These are phyloP conservation scores for Peziza echinospora DNA, from an alignment of 495 filamentous ascomycete genomes.

Conservation along the genomic window DNA sequence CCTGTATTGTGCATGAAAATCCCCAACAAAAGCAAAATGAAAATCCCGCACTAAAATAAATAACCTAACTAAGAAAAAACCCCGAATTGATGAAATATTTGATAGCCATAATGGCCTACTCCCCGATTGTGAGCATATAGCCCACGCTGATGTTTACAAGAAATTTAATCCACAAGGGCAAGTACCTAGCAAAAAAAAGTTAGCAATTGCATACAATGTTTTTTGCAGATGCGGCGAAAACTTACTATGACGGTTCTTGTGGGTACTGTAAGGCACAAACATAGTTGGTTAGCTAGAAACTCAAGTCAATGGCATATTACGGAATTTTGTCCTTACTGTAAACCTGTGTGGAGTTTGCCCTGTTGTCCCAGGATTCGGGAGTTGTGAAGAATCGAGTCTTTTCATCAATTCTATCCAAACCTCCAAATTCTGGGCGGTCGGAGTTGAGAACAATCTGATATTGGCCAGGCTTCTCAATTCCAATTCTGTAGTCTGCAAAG, in stretches of 20 bases:
- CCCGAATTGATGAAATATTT: too few species aligned
- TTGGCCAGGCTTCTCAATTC: constrained; percentile 61
- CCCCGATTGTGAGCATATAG: too few species aligned
- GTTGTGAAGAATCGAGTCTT: constrained; percentile 77
- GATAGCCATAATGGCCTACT: too few species aligned
- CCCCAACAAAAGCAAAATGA: constrained; percentile 5
- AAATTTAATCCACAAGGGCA: too few species aligned
- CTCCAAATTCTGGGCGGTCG: constrained; percentile 58
- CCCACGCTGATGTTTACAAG: too few species aligned
- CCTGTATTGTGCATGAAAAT: neutral
- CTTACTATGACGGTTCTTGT: too few species aligned
- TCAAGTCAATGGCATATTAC: too few species aligned
- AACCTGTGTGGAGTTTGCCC: constrained; percentile 75
- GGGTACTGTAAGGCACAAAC: too few species aligned
- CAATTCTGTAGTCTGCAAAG: constrained; percentile 82
- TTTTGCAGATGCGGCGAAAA: too few species aligned
- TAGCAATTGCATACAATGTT: too few species aligned
- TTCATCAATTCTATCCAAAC: constrained; percentile 52
- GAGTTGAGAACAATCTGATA: constrained; percentile 76
- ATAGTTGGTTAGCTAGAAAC: too few species aligned
- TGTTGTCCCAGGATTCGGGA: constrained; percentile 64
- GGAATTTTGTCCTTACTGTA: constrained; percentile 33
- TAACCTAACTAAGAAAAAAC: constrained; percentile 23
- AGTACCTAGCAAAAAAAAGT: too few species aligned
- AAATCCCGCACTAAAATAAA: constrained; percentile 22